phyloP scores from a whole-genome alignment of 371 early-diverging fungal genomes.

The Mucor lusitanicus region DNA sequence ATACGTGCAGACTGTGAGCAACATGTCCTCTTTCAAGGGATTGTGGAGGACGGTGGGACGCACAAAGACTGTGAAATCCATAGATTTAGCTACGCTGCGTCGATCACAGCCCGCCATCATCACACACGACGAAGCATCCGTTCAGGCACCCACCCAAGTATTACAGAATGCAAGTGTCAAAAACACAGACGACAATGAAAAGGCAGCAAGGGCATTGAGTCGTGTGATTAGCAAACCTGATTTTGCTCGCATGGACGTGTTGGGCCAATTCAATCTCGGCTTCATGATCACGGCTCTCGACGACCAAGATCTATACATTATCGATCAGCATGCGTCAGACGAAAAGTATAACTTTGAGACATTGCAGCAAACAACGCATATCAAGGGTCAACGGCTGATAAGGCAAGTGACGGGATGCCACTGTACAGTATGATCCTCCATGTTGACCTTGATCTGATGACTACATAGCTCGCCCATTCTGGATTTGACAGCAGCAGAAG shows the following conservation, averaged over 20 bases:
- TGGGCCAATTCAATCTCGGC: constrained; percentile 99
- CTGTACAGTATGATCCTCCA: too few species aligned
- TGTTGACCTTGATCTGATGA: too few species aligned
- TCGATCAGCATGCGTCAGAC: constrained; percentile 99
- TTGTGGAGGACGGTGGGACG: constrained; percentile 8
- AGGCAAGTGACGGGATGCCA: constrained; percentile 1
- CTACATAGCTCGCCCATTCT: constrained; percentile 43
- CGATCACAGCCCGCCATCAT: neutral
- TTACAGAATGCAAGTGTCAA: constrained; percentile 38
- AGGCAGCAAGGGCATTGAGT: constrained; percentile 56
- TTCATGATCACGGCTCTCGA: constrained; percentile 87
- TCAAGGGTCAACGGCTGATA: constrained; percentile 66
- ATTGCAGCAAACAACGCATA: constrained; percentile 60
- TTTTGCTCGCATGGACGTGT: constrained; percentile 80
- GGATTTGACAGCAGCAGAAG: constrained; percentile 79
- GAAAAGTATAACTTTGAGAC: constrained; percentile 98
- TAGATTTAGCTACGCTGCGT: neutral
- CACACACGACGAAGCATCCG: neutral
- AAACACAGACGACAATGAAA: constrained; percentile 45
- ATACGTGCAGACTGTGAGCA: neutral
- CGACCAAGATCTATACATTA: constrained; percentile 79
- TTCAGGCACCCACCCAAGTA: neutral
- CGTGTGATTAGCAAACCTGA: constrained; percentile 79
- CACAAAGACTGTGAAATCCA: neutral
- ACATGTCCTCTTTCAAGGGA: neutral